Evolutionary conservation across 2,329 filamentous ascomycete genomes (phyloP), one percentile per base, ranked within the genome.

Genomic region (Epichloe elymi): DNA sequence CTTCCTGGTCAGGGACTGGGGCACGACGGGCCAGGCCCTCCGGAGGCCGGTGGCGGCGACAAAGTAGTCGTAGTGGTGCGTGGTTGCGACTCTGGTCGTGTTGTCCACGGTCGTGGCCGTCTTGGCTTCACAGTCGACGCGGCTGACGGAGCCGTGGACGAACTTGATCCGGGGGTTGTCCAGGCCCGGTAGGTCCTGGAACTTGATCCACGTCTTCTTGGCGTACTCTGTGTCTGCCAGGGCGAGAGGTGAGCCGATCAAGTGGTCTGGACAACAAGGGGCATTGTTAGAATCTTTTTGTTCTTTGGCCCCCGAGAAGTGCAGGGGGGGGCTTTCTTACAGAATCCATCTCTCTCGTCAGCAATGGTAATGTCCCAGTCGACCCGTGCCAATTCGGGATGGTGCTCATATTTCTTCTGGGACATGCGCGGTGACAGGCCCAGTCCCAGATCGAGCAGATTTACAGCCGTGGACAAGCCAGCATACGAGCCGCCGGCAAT

Each of bases 321-420:
- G 26, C 26, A 8, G 26, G 8, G 7, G 26, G 26, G 7, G 26
- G 26, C 5, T 35, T 49, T 33, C 82, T 59, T 71, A 89, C 85
- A 89, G 64, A 81, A 89, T n/a, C 86, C 86, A 70, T 90, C 86
- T n/a, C 84, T 73, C 65, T 89, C 84, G 59, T 90, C 85, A 23
- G 87, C 80, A 20, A 90, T 75, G 20, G 83, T 88, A 48, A 90
- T 81, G 38, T 88, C 76, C 14, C 87, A 66, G 1, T 78, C 73
- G 43, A 83, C 70, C 23, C 70, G 71, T 43, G 71, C 69, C 19
- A 70, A 61, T 33, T 67, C 60, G 56, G 67, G 56, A 58, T 73
- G 58, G 60, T 74, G 67, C 42, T 55, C 52, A 50, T 70, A 70
- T n/a, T 59, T 60, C 36, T 64, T 58, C 19, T 59, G 62, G 46